Evolutionary conservation across 2,329 filamentous ascomycete genomes (phyloP), one percentile per base, ranked within the genome.

Genomic region (Dactylellina parvicollis): DNA sequence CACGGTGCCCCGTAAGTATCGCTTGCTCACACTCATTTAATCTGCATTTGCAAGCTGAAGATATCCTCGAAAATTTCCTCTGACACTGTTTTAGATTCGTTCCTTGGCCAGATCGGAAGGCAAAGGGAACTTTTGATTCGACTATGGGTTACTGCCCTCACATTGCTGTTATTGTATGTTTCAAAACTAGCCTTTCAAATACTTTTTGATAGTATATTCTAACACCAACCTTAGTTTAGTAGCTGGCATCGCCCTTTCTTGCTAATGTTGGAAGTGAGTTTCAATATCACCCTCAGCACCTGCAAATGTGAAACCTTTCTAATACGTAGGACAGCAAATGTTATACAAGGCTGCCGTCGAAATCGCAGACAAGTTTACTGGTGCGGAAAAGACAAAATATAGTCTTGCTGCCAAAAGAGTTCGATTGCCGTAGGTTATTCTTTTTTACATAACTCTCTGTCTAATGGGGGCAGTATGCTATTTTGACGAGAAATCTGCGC

Each of bases 201-300:
- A 4, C 10, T 9, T 46, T 12, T 18, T 3, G 22, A 30, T n/a
- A 9, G 24, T 9, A n/a, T n/a, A n/a, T n/a, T n/a, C n/a, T n/a
- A n/a, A n/a, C n/a, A n/a, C n/a, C n/a, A n/a, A n/a, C 2, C 5
- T 42, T 18, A 66, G 40, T 79, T 79, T 55, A 60, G 71, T 9
- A 78, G 76, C 38, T 79, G 78, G 78, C 78, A 79, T 71, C 70
- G 78, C 26, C 77, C 77, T 2, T 79, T 78, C 44, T 46, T 79
- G 50, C 40, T 71, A n/a, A 62, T 79, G 38, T 28, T 78, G 9
- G 77, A 79, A 71, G 76, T 78, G 60, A 59, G 54, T 44, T 4
- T 38, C 22, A 28, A 12, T n/a, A n/a, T n/a, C n/a, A n/a, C n/a
- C n/a, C n/a, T n/a, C n/a, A n/a, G n/a, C n/a, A n/a, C n/a, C n/a